These are phyloP conservation scores for Seiridium cupressi DNA, from an alignment of 2,329 filamentous ascomycete genomes.

Conservation along the genomic window DNA sequence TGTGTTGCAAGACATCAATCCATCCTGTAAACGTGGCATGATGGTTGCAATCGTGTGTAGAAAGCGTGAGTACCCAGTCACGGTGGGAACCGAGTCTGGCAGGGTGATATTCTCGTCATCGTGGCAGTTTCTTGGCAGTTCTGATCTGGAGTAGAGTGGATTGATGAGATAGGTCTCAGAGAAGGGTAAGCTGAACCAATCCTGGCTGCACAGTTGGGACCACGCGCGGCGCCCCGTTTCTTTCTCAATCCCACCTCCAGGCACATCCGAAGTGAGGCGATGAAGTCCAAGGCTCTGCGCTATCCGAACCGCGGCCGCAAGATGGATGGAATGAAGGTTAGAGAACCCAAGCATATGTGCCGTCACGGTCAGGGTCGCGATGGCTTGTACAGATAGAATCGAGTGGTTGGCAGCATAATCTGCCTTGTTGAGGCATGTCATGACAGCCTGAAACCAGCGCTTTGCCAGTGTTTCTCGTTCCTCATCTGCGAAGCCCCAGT, in stretches of 20 bases:
- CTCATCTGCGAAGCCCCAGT: conserved; percentile 35
- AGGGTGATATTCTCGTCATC: conserved; percentile 25
- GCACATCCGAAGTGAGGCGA: conserved; percentile 25
- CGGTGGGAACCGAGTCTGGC: conserved; percentile 18
- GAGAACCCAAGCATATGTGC: conserved; percentile 47
- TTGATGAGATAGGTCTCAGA: conserved; percentile 36
- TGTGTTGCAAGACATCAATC: conserved; percentile 28
- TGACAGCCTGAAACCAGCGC: conserved; percentile 42
- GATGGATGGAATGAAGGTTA: conserved; percentile 37
- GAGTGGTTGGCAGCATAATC: conserved; percentile 42
- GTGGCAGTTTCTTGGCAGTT: conserved; percentile 31
- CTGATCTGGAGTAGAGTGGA: conserved; percentile 31
- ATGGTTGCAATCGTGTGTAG: conserved; percentile 29
- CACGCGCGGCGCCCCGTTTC: conserved; percentile 34
- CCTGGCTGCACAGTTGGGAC: conserved; percentile 35
- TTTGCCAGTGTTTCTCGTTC: conserved; percentile 39
- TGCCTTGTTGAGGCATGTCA: conserved; percentile 42
- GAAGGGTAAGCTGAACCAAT: conserved; percentile 35
- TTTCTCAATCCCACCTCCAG: conserved; percentile 16
- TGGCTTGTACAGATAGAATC: conserved; percentile 42
- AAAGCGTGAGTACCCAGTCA: conserved; percentile 25
- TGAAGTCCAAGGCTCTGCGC: conserved; percentile 47
- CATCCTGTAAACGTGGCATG: conserved; percentile 32
- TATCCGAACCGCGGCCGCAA: conserved; percentile 43
- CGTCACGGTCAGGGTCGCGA: conserved; percentile 44